These are phyloP conservation scores for Penicillium decumbens DNA, from an alignment of 2,329 filamentous ascomycete species.

Conservation along the genomic window DNA sequence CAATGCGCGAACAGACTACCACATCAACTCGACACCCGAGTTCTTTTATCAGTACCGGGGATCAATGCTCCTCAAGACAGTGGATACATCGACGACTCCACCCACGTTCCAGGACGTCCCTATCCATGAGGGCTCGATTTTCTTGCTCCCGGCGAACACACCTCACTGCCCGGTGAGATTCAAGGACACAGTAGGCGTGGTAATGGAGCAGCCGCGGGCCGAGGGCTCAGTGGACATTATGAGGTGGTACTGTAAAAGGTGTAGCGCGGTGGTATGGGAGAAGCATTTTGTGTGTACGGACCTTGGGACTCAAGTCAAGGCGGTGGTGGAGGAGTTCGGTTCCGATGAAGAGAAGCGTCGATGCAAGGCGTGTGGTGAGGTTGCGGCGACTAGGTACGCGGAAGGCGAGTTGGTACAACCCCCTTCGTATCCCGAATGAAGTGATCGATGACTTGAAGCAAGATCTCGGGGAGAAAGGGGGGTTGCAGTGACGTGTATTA, in stretches of 20 bases:
- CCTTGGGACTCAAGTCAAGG: constrained; percentile 90
- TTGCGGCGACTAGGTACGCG: constrained; percentile 56
- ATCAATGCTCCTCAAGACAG: constrained; percentile 87
- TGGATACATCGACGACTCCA: constrained; percentile 57
- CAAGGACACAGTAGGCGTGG: constrained; percentile 86
- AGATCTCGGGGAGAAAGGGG: neutral
- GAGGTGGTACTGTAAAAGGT: constrained; percentile 82
- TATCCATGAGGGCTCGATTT: constrained; percentile 91
- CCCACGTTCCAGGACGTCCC: constrained; percentile 72
- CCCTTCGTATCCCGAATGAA: constrained; percentile 34
- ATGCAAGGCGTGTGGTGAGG: constrained; percentile 69
- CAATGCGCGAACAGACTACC: constrained; percentile 94
- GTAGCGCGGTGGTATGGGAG: constrained; percentile 73
- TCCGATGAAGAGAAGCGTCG: constrained; percentile 63
- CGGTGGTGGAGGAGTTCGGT: constrained; percentile 78
- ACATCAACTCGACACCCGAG: constrained; percentile 93
- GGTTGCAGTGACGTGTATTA: neutral
- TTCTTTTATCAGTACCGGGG: constrained; percentile 98
- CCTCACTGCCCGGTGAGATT: constrained; percentile 95
- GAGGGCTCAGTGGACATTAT: constrained; percentile 67
- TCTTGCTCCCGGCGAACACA: constrained; percentile 86
- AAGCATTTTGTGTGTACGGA: constrained; percentile 82
- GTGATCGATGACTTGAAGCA: neutral
- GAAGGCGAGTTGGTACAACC: constrained; percentile 44
- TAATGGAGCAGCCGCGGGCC: constrained; percentile 80